These are phyloP conservation scores for Fusarium sarcochroum DNA, from an alignment of 2,329 filamentous ascomycete species.

Conservation along the genomic window DNA sequence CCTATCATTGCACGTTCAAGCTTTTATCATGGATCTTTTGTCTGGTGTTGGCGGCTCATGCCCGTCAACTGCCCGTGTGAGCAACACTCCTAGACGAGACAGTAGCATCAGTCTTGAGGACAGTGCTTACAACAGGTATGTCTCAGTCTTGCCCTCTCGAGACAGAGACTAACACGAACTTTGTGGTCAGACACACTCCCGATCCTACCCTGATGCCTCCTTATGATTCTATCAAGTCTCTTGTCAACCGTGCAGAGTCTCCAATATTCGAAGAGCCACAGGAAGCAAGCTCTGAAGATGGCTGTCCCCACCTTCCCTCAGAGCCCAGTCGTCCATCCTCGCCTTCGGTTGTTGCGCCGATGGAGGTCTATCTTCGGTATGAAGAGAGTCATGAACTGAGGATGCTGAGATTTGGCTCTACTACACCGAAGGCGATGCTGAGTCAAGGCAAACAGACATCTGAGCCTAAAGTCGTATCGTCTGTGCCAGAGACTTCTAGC, in stretches of 20 bases:
- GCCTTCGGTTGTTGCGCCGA: slow-evolving; percentile 1
- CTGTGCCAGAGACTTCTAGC: slow-evolving; percentile 2
- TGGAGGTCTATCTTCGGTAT: slow-evolving; percentile 35
- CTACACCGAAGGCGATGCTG: neutral
- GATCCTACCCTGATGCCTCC: neutral
- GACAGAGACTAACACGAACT: slow-evolving; percentile 6
- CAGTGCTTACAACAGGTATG: slow-evolving; percentile 16
- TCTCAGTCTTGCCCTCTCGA: neutral
- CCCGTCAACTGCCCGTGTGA: slow-evolving; percentile 12
- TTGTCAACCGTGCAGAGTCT: slow-evolving; percentile 12
- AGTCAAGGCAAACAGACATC: neutral
- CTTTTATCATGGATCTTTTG: slow-evolving; percentile 31
- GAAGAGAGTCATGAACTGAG: slow-evolving; percentile 32
- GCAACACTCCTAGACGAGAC: slow-evolving; percentile 16
- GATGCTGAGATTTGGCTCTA: slow-evolving; percentile 10
- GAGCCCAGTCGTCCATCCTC: slow-evolving; percentile 19
- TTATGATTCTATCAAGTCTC: slow-evolving; percentile 2
- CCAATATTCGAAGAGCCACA: neutral
- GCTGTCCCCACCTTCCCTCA: slow-evolving; percentile 18
- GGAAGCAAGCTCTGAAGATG: neutral
- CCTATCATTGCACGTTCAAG: neutral
- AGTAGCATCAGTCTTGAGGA: slow-evolving; percentile 47
- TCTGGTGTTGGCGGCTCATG: slow-evolving; percentile 40
- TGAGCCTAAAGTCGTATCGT: neutral
- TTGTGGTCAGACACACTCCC: slow-evolving; percentile 8